Base-by-base conservation (phyloP, 164 flowering plant genomes). In the Tetracentron sinense region DNA sequence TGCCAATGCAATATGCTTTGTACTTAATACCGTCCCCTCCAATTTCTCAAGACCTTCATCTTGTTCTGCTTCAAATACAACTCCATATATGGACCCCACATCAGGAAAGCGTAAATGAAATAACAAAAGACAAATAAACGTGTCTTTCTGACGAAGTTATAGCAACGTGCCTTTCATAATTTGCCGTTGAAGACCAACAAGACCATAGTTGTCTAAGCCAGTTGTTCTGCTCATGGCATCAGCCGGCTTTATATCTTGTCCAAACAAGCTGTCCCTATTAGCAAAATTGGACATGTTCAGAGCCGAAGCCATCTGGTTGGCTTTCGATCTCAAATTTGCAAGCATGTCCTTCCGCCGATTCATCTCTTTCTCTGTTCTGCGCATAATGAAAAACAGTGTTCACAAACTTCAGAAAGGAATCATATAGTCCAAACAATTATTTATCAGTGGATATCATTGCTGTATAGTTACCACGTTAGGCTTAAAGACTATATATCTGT, bases 341-440 rank as follows among this genome's bases (percentile, higher is more conserved):
- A 91, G 69, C 93, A 85, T 84, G 77, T 94, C 97, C 72, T 75
- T 80, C 51, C 95, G 97, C 54, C 89, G 86, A 74, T 84, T 82
- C 83, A 82, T 79, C 78, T 91, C 98, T 74, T 94, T 94, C 75
- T 85, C 96, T 33, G 91, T 70, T 69, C 98, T 90, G 88, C 30
- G 28, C 12, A 62, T 20, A 50, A 63, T 21, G 28, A 64, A 11
- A 57, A 11, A 23, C 16, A 68, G 23, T 26, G 54, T 35, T 17
- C 46, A 63, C 12, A 47, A 61, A 54, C 23, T 29, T 29, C 33
- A 5, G 35, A 46, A 56, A 20, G 29, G 17, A 61, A 50, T 56
- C 38, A 38, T 7, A 20, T n/a, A 29, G 4, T 12, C 20, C 44
- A 47, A 6, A 28, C 5, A 6, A 12, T 49, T 49, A 49, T 21